Evolutionary conservation across 768 basidiomycete species (phyloP).

Genomic region (Termitomyces sp.): DNA sequence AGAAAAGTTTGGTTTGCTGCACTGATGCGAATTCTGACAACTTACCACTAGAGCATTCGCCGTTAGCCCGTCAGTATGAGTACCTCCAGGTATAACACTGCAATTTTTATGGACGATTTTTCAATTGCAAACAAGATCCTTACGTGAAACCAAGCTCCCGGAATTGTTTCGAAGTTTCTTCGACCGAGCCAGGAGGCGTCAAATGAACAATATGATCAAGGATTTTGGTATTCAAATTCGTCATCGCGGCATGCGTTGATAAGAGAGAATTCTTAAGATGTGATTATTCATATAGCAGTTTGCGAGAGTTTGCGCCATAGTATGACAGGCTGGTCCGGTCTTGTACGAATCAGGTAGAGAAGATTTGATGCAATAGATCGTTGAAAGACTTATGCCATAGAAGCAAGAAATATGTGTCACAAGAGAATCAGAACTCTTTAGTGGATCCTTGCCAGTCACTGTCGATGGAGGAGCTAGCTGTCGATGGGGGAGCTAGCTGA

Average conservation of each 20-base stretch:
- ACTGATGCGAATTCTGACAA: slow-evolving; percentile 1
- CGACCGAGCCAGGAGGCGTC: slow-evolving; percentile 59
- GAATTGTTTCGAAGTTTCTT: slow-evolving; percentile 49
- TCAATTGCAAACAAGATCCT: slow-evolving; percentile 14
- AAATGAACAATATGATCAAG: slow-evolving; percentile 74
- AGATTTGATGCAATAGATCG: too few relatives aligned
- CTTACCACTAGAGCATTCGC: slow-evolving; percentile 63
- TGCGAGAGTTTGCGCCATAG: background rate
- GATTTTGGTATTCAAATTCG: slow-evolving; percentile 23
- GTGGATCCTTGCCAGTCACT: too few relatives aligned
- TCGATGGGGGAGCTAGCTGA: too few relatives aligned
- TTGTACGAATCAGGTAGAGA: background rate
- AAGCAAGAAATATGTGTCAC: background rate
- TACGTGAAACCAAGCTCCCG: slow-evolving; percentile 66
- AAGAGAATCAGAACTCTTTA: too few relatives aligned
- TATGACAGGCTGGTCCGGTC: background rate
- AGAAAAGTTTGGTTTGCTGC: background rate
- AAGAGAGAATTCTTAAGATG: background rate
- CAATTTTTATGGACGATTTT: background rate
- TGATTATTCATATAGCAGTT: background rate
- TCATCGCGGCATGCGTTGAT: background rate
- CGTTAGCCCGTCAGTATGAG: slow-evolving; percentile 60
- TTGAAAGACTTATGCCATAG: background rate
- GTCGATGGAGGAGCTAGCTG: too few relatives aligned
- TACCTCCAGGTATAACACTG: slow-evolving; percentile 67